Evolutionary conservation across 768 basidiomycete genomes (phyloP), one percentile per base, ranked within the genome.

Genomic region (Galerina sulciceps): DNA sequence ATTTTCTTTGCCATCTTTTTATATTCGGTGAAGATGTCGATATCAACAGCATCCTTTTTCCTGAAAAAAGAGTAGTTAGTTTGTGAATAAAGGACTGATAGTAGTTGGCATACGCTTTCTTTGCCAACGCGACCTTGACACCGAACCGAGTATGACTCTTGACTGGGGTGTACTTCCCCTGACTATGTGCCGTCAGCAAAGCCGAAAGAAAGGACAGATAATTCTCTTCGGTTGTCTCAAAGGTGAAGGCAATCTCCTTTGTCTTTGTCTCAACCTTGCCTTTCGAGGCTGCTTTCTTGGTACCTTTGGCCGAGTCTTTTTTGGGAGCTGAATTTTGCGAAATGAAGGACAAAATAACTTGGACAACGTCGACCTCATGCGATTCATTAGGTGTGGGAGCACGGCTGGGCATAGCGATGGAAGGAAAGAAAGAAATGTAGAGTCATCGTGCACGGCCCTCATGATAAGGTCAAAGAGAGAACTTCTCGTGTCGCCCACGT

Each of bases 1-100:
- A 65, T 44, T 22, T 58, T 42, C 17, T 31, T 17, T 4, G 57
- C 60, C 6, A 67, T 17, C 11, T 62, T 49, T 35, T 58, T 20
- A 47, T 57, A 67, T 18, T 67, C 62, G 23, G 36, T 10, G 14
- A 62, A 37, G 15, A 52, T 50, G 13, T 67, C 58, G 18, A 67
- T 36, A 46, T 67, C 58, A 15, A 67, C 38, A 4, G 66, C 60
- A 51, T 66, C 60, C n/a, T 57, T 59, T 64, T 67, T 65, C 8
- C 66, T 67, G 42, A 8, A 8, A 5, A 31, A 31, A 31, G 9
- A 54, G 9, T 15, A 42, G 35, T 20, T 40, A 40, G 47, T n/a
- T 52, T 31, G 36, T 34, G 31, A 17, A 31, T 31, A 31, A 31
- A 8, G 8, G 57, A 15, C 23, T 43, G 26, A 54, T 47, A 10